Evolutionary conservation across 208 protist species (phyloP).

Genomic region (Wallacemonas sp.): DNA sequence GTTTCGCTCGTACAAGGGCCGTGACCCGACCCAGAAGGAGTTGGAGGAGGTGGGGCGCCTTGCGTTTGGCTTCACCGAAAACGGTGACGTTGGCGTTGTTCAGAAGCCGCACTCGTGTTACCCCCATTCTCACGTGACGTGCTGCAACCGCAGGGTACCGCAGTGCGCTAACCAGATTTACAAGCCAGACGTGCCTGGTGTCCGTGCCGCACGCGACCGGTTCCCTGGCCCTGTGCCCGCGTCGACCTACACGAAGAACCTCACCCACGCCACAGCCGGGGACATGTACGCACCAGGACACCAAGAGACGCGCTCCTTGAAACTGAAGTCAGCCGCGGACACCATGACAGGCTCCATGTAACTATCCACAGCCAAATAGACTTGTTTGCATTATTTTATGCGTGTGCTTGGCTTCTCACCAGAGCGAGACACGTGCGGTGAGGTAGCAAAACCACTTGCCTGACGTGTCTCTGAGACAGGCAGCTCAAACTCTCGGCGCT

Average conservation of each 20-base stretch:
- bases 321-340: slow-evolving; percentile 4
- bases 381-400: slow-evolving; percentile 3
- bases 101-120: slow-evolving; percentile 82
- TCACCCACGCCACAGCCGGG: slow-evolving; percentile 49
- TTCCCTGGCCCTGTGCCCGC: slow-evolving; percentile 85
- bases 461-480: too few species aligned
- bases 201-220: slow-evolving; percentile 64
- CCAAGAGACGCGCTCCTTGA: slow-evolving; percentile 41
- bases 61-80: slow-evolving; percentile 69
- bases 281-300: slow-evolving; percentile 69
- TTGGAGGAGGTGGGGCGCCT: slow-evolving; percentile 69
- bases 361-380: not conserved
- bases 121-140: slow-evolving; percentile 77
- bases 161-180: slow-evolving; percentile 71
- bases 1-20: slow-evolving; percentile 67
- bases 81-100: slow-evolving; percentile 72
- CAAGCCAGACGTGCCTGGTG: slow-evolving; percentile 50
- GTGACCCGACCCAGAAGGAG: slow-evolving; percentile 71
- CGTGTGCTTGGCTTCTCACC: not conserved
- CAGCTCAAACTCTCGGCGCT: too few species aligned
- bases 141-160: slow-evolving; percentile 38
- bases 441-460: too few species aligned
- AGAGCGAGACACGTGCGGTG: not conserved
- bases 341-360: slow-evolving; percentile 37
- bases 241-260: slow-evolving; percentile 82